A percentile compares a stretch with the other conserved stretches of the same genome.
These are phyloP conservation scores for Schoenoplectus tabernaemontani DNA, from an alignment of 202 grass and related monocot genomes.

Conservation along the genomic window DNA sequence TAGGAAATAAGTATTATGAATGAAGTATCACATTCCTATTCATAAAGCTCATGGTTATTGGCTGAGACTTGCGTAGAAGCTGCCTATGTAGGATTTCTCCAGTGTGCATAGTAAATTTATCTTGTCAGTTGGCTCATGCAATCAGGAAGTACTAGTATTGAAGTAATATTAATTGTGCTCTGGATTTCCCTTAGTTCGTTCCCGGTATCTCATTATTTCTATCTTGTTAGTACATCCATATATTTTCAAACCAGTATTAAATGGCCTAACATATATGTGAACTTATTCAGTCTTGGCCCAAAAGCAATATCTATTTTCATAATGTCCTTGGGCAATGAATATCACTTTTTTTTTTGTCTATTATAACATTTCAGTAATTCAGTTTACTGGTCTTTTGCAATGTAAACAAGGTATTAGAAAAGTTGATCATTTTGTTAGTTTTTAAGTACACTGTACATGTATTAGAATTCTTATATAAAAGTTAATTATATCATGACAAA, in stretches of 20 bases:
- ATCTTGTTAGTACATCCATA: not conserved
- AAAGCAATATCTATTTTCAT: not conserved
- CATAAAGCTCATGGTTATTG: not conserved
- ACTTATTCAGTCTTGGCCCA: not conserved
- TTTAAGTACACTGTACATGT: not conserved
- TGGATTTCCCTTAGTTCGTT: not conserved
- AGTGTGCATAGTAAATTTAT: not conserved
- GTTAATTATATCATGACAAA: too few species aligned
- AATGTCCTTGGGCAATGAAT: not conserved
- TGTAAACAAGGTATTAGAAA: not conserved
- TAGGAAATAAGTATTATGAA: not conserved
- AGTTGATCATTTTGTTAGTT: not conserved
- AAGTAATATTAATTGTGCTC: not conserved
- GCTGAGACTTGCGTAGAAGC: not conserved
- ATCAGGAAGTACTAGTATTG: not conserved
- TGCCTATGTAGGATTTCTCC: not conserved
- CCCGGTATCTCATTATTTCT: not conserved
- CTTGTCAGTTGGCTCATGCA: not conserved
- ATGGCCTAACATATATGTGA: not conserved
- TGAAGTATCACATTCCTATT: not conserved
- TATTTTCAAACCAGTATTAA: not conserved
- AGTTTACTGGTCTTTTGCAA: too few species aligned
- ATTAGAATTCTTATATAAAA: too few species aligned
- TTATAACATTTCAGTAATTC: not conserved
- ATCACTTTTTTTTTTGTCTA: not conserved